phyloP scores from a whole-genome alignment of 2,329 filamentous ascomycete genomes.

The Colletotrichum sp. region DNA sequence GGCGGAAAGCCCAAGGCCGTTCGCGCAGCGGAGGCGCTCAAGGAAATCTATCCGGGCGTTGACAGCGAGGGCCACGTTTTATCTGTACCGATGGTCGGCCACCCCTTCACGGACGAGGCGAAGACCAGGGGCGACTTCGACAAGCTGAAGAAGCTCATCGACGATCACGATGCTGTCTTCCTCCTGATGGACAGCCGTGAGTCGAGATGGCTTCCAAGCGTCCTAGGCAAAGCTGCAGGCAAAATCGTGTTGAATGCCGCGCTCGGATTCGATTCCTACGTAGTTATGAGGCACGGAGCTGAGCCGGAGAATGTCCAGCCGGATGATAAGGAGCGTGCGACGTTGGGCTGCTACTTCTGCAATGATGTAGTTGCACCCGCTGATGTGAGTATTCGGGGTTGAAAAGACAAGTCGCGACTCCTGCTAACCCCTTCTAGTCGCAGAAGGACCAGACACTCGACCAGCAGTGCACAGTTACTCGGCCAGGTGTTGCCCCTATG shows the following conservation, averaged over 20 bases:
- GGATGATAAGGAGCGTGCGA: conserved; percentile 58
- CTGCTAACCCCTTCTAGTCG: conserved; percentile 60
- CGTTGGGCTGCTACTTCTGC: conserved; percentile 96
- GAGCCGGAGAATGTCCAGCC: conserved; percentile 44
- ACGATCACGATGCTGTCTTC: conserved; percentile 90
- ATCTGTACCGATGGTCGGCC: conserved; percentile 93
- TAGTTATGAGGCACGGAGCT: conserved; percentile 94
- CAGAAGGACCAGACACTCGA: conserved; percentile 95
- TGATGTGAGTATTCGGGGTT: conserved; percentile 69
- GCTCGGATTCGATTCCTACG: conserved; percentile 93
- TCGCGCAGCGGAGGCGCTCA: conserved; percentile 79
- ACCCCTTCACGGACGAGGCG: conserved; percentile 77
- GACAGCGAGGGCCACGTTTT: conserved; percentile 81
- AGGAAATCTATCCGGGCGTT: conserved; percentile 89
- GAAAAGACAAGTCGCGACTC: background rate
- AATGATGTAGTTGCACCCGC: conserved; percentile 95
- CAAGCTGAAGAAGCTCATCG: conserved; percentile 74
- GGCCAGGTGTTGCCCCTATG: conserved; percentile 89
- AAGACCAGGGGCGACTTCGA: conserved; percentile 78
- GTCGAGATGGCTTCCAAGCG: conserved; percentile 91
- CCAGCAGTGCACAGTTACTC: conserved; percentile 96
- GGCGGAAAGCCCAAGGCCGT: conserved; percentile 86
- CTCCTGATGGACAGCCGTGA: conserved; percentile 97
- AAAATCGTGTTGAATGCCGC: conserved; percentile 98
- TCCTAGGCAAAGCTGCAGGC: conserved; percentile 90